These are phyloP conservation scores for Chimonanthus praecox DNA, from an alignment of 164 flowering plant genomes.

Conservation along the genomic window DNA sequence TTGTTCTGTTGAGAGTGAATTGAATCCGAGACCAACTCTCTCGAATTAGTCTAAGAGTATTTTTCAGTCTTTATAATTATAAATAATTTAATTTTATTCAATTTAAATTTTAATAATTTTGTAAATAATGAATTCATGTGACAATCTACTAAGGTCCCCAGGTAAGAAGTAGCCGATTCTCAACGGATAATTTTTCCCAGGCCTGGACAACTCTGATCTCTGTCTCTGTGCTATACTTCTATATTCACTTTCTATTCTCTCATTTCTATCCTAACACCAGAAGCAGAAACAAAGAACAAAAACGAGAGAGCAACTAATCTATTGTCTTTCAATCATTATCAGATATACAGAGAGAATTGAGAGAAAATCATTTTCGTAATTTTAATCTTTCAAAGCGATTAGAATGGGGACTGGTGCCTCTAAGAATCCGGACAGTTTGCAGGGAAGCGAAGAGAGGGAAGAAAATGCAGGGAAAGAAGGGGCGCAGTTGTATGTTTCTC, in stretches of 20 bases:
- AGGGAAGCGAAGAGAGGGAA: conserved; percentile 45
- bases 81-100: too few relatives aligned
- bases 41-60: too few relatives aligned
- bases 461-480: conserved; percentile 40
- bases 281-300: neutral
- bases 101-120: too few relatives aligned
- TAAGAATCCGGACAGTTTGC: conserved; percentile 47
- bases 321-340: neutral
- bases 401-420: conserved; percentile 73
- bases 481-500: conserved; percentile 70
- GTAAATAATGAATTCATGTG: too few relatives aligned
- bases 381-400: neutral
- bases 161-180: too few relatives aligned
- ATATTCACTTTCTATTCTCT: neutral
- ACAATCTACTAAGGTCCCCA: too few relatives aligned
- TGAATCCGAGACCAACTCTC: too few relatives aligned
- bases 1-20: too few relatives aligned
- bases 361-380: neutral
- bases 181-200: too few relatives aligned
- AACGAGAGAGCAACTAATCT: neutral
- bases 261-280: neutral
- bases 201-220: too few relatives aligned
- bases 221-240: too few relatives aligned
- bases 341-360: neutral
- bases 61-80: too few relatives aligned